Evolutionary conservation across 805 yeast genomes (phyloP).

Genomic region (Saturnispora hagleri): DNA sequence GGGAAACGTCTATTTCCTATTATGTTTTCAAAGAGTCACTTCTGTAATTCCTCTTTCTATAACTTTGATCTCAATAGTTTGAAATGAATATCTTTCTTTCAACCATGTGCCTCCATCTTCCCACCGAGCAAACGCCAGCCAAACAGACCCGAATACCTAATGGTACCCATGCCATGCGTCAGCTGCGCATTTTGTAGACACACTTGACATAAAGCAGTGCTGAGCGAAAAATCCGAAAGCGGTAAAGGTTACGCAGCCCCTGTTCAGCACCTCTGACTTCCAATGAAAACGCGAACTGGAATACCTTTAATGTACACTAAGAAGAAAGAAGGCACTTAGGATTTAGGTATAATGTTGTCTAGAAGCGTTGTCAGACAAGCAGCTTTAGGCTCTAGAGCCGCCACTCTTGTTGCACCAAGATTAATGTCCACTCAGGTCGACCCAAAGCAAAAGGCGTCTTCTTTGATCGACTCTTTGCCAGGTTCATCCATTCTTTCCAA

Average conservation of each 20-base stretch:
- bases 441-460: slow-evolving; percentile 84
- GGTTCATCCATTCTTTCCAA: slow-evolving; percentile 82
- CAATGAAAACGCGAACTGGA: slow-evolving; percentile 6
- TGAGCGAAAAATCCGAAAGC: background rate
- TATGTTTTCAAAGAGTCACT: too few relatives aligned
- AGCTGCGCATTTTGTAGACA: too few relatives aligned
- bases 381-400: slow-evolving; percentile 19
- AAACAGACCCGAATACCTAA: too few relatives aligned
- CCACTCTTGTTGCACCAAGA: slow-evolving; percentile 47
- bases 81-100: too few relatives aligned
- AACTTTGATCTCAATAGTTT: too few relatives aligned
- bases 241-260: slow-evolving; percentile 8
- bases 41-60: too few relatives aligned
- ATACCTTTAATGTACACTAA: background rate
- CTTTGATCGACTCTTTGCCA: slow-evolving; percentile 87
- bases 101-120: too few relatives aligned
- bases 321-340: background rate
- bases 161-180: too few relatives aligned
- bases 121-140: too few relatives aligned
- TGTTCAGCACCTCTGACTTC: background rate
- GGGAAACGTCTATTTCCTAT: too few relatives aligned
- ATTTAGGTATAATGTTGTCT: slow-evolving; percentile 9
- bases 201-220: background rate
- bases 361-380: slow-evolving; percentile 29
- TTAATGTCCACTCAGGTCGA: slow-evolving; percentile 57